Percentiles rank a stretch among this genome's conserved stretches.
phyloP scores from a whole-genome alignment of 2,329 filamentous ascomycete species.

The Fusarium protoensiforme region DNA sequence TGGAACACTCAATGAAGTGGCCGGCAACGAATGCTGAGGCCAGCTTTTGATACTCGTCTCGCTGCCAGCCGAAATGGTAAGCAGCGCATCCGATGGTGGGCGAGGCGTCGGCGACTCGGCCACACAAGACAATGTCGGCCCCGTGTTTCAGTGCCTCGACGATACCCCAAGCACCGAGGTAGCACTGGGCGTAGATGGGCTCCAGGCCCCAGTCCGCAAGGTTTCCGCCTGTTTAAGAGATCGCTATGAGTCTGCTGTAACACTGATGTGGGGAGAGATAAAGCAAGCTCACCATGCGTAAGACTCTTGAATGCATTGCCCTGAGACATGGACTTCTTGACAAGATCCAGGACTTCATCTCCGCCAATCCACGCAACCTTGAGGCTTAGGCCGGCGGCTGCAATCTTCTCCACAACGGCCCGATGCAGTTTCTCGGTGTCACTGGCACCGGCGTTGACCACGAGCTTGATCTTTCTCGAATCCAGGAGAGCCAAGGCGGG shows the following conservation, averaged over 20 bases:
- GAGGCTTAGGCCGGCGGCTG: constrained; percentile 44
- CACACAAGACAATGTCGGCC: constrained; percentile 59
- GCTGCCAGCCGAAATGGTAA: constrained; percentile 64
- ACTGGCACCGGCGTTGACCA: constrained; percentile 51
- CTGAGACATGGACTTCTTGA: constrained; percentile 31
- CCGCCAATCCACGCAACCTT: constrained; percentile 50
- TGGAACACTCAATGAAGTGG: constrained; percentile 63
- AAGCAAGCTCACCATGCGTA: background rate
- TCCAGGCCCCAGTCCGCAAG: constrained; percentile 43
- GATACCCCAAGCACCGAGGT: constrained; percentile 61
- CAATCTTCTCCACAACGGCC: constrained; percentile 35
- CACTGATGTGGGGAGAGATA: background rate
- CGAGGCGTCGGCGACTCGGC: constrained; percentile 58
- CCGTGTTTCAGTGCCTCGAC: constrained; percentile 52
- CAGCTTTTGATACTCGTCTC: constrained; percentile 57
- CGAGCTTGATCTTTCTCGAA: constrained; percentile 47
- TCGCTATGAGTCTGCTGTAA: constrained; percentile 13
- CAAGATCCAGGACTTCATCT: constrained; percentile 47
- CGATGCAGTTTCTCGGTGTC: constrained; percentile 42
- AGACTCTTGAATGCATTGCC: background rate
- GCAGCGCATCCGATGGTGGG: constrained; percentile 64
- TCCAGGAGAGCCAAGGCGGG: constrained; percentile 46
- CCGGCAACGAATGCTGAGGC: constrained; percentile 61
- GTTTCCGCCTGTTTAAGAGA: constrained; percentile 37
- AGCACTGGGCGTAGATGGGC: constrained; percentile 49